Base-by-base conservation (phyloP, 495 filamentous ascomycete genomes). In the Clohesyomyces aquaticus region DNA sequence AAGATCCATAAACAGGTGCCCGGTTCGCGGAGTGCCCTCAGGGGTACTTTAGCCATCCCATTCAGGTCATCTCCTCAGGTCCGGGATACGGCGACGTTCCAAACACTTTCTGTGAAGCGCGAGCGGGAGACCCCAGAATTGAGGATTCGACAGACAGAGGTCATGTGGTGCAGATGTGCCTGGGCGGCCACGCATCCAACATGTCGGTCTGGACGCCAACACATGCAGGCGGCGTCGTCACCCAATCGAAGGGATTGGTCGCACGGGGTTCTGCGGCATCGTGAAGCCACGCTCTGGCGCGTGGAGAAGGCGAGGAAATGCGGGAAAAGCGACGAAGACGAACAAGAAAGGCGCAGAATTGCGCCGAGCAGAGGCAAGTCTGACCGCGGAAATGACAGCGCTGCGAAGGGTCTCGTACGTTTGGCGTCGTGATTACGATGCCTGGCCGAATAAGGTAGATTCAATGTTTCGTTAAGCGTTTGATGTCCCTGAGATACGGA, bases 371-470 rank as follows among this genome's bases (percentile, higher is more conserved):
- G 32, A 38, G 6, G 14, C 6, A 14, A 38, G 32, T 38, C 6
- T 38, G 32, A 38, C 32, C 6, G 32, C 6, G 32, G 32, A 38
- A 38, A 38, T 38, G 14, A 38, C 6, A 38, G 32, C 6, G 32
- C 6, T 14, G 32, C 14, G 14, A 14, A 6, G 32, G 32, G 14
- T 38, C 32, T 38, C 32, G 32, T 38, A 38, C n/a, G n/a, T n/a
- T n/a, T 38, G 32, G 32, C 32, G 32, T 38, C 32, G 32, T 38
- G 32, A 38, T 38, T 38, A 38, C 32, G 32, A 38, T 38, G 32
- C 32, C 14, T 6, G 6, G 6, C 32, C 32, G 32, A 38, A 38
- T 38, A 38, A 38, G 32, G 32, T 38, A 14, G 32, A 38, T 38
- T n/a, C 32, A 38, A 38, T 38, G 32, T 38, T 38, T 38, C 32